A percentile compares a stretch with the other conserved stretches of the same genome.
These are phyloP conservation scores for Yamadazyma taylorii DNA, from an alignment of 1,139 yeast species.

Conservation along the genomic window DNA sequence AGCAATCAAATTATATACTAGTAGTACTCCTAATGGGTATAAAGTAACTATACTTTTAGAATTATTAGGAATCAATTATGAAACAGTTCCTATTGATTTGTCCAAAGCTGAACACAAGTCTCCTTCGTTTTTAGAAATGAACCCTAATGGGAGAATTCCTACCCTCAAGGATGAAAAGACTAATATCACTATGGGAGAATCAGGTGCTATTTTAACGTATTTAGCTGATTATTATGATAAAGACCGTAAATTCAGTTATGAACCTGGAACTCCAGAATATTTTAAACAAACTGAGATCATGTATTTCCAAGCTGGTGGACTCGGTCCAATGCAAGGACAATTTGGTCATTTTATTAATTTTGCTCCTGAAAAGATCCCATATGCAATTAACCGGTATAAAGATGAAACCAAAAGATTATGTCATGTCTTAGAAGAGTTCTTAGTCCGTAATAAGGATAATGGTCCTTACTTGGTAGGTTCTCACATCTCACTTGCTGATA, in stretches of 20 bases:
- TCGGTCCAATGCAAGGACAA: slow-evolving; percentile 65
- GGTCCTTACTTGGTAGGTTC: slow-evolving; percentile 58
- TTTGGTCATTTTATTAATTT: slow-evolving; percentile 44
- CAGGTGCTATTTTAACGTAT: slow-evolving; percentile 59
- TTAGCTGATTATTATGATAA: slow-evolving; percentile 58
- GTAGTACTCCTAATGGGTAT: slow-evolving; percentile 56
- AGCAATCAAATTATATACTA: slow-evolving; percentile 32
- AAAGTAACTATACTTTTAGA: slow-evolving; percentile 52
- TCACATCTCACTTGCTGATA: slow-evolving; percentile 55
- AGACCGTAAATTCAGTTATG: slow-evolving; percentile 49
- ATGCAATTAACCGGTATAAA: slow-evolving; percentile 52
- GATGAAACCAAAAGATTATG: slow-evolving; percentile 54
- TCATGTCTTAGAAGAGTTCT: slow-evolving; percentile 51
- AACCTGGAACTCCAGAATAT: slow-evolving; percentile 43
- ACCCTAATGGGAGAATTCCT: slow-evolving; percentile 69
- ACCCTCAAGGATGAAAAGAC: slow-evolving; percentile 47
- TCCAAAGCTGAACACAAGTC: slow-evolving; percentile 40
- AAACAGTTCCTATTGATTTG: slow-evolving; percentile 44
- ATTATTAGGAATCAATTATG: slow-evolving; percentile 48
- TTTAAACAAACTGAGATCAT: slow-evolving; percentile 53
- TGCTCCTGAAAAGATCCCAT: slow-evolving; percentile 50
- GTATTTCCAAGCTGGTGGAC: slow-evolving; percentile 57
- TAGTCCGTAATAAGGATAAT: slow-evolving; percentile 35
- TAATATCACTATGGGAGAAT: slow-evolving; percentile 51
- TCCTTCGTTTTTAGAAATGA: slow-evolving; percentile 52